Base-by-base conservation (phyloP, 805 yeast species). In the Jamesozyma rosinii region DNA sequence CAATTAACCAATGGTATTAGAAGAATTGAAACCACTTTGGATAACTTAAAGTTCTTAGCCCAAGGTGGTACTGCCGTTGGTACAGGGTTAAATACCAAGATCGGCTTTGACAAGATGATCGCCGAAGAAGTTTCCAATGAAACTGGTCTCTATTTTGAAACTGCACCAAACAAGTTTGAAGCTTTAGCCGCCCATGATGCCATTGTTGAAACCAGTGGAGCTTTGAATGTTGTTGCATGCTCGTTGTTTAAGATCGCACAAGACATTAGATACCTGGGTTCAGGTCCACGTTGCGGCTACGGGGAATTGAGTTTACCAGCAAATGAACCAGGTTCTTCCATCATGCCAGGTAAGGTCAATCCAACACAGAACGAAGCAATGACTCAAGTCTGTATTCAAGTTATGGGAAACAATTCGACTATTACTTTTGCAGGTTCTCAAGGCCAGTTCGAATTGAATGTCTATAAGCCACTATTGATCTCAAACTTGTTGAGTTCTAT, bases 51-150 rank as follows among this genome's bases (percentile, higher is more conserved):
- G 58, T 78, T 64, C 64, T 77, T 92, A 55, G 98, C 98, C 38
- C 98, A 92, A 74, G 98, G 98, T 72, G 98, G 98, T 72, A 92
- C 98, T 49, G 98, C 98, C 49, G 98, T 92, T 44, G 98, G 98
- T 58, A 92, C 98, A 44, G 98, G 98, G 53, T 77, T 92, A 58
- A 92, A 92, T 79, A 90, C 97, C 69, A 81, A 69, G 64, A 76
- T 78, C 62, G 97, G 97, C 21, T 92, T 83, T 64, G 95, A 87
- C 57, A 81, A 71, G 56, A 79, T 83, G 55, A 79, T 92, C 54
- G 98, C 98, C 48, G 81, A 75, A 47, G 79, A 83, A 68, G 95
- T 92, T 37, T 66, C 94, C 46, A 75, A 77, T 54, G 77, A 86
- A 68, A 88, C 97, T 45, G 96, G 96, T 46, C 74, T 85, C 59